Conservation (phyloP, 257 asterid genomes). For the Fraxinus quadrangulata region DNA sequence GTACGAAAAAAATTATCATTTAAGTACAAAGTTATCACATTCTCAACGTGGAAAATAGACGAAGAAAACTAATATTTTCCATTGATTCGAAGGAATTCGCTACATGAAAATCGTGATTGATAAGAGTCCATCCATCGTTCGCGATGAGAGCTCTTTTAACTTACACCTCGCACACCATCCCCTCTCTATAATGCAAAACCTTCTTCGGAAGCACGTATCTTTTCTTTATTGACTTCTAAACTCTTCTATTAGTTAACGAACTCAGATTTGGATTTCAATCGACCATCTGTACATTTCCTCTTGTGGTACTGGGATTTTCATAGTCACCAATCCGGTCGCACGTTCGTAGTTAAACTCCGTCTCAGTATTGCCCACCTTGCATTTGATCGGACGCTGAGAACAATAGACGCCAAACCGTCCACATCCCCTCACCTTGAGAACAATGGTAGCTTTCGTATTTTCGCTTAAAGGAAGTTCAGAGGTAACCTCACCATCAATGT, state of each 20-base stretch:
- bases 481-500: constrained; percentile 26
- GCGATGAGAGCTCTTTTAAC: background rate
- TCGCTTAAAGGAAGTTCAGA: constrained; percentile 25
- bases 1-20: background rate
- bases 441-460: constrained; percentile 45
- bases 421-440: constrained; percentile 67
- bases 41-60: background rate
- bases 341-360: constrained; percentile 49
- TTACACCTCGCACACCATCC: background rate
- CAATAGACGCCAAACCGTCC: constrained; percentile 78
- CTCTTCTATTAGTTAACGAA: background rate
- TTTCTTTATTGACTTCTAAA: background rate
- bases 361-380: constrained; percentile 48
- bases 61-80: too few species aligned
- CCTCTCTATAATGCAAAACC: background rate
- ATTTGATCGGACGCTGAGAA: constrained; percentile 64
- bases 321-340: constrained; percentile 55
- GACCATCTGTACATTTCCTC: constrained; percentile 78
- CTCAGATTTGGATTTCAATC: constrained; percentile 55
- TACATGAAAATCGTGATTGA: background rate
- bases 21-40: background rate
- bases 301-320: constrained; percentile 44
- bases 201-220: background rate
- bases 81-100: background rate
- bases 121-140: background rate